A percentile compares a stretch with the other conserved stretches of the same genome.
Evolutionary conservation across 1,139 yeast species (phyloP).

Genomic region (Kodamaea ohmeri): DNA sequence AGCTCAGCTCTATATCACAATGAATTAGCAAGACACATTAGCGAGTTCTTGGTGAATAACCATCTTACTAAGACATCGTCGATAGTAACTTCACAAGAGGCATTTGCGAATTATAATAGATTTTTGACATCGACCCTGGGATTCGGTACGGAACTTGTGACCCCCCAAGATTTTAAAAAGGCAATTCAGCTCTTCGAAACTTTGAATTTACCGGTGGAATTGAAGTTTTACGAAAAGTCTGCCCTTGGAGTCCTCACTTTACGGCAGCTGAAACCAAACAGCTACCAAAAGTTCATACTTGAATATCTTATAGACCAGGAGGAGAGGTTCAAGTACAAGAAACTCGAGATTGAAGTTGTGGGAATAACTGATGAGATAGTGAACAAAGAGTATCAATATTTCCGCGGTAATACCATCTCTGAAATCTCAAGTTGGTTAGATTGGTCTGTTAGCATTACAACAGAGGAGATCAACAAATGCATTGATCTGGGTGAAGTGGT

Average conservation of each 20-base stretch:
- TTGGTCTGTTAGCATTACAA: conserved; percentile 71
- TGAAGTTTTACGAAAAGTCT: conserved; percentile 32
- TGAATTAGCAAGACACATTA: conserved; percentile 48
- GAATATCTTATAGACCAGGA: conserved; percentile 26
- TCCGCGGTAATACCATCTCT: conserved; percentile 37
- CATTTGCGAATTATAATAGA: conserved; percentile 44
- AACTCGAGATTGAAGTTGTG: conserved; percentile 23
- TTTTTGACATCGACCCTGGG: conserved; percentile 38
- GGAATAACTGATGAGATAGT: conserved; percentile 25
- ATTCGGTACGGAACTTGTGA: conserved; percentile 38
- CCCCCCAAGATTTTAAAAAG: conserved; percentile 31
- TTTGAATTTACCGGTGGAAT: conserved; percentile 34
- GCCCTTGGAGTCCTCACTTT: conserved; percentile 37
- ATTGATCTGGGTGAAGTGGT: conserved; percentile 57
- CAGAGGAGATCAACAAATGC: conserved; percentile 64
- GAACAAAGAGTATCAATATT: conserved; percentile 23
- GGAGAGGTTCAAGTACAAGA: conserved; percentile 24
- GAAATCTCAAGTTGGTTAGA: conserved; percentile 38
- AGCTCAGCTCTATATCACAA: conserved; percentile 33
- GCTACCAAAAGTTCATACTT: conserved; percentile 26
- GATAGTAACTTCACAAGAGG: conserved; percentile 43
- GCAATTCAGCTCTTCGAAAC: conserved; percentile 31
- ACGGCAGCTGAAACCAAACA: conserved; percentile 19
- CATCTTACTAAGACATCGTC: conserved; percentile 33
- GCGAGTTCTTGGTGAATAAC: conserved; percentile 45